Conservation (phyloP, 2,329 filamentous ascomycete species). For the Talaromyces sp. region DNA sequence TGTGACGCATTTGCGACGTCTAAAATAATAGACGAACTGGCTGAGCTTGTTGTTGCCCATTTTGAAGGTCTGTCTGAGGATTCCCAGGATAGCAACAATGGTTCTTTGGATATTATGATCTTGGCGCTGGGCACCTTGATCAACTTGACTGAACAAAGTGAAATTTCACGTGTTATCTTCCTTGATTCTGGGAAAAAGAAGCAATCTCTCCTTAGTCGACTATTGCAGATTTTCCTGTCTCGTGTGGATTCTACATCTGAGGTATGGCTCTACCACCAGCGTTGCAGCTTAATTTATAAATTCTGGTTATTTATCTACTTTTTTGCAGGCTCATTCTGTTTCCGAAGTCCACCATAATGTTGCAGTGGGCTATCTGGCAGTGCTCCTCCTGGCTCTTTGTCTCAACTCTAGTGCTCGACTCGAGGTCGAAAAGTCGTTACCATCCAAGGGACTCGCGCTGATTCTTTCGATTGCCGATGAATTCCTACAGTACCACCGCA, state of each 20-base stretch:
- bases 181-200: constrained; percentile 42
- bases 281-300: background rate
- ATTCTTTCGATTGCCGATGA: constrained; percentile 63
- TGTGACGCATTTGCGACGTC: constrained; percentile 66
- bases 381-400: constrained; percentile 80
- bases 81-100: constrained; percentile 48
- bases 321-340: constrained; percentile 56
- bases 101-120: constrained; percentile 70
- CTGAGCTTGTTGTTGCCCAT: constrained; percentile 38
- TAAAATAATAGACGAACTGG: constrained; percentile 40
- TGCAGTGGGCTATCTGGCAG: constrained; percentile 80
- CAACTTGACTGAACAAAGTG: constrained; percentile 81
- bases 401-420: constrained; percentile 54
- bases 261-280: constrained; percentile 54
- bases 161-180: constrained; percentile 59
- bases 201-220: constrained; percentile 56
- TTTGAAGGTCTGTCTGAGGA: constrained; percentile 35
- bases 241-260: constrained; percentile 67
- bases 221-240: constrained; percentile 69
- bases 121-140: constrained; percentile 81
- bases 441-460: constrained; percentile 50
- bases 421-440: constrained; percentile 48
- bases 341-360: constrained; percentile 79
- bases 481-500: constrained; percentile 63
- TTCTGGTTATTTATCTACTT: constrained; percentile 1